Conservation (phyloP, 805 yeast genomes). For the Henningerozyma blattae region DNA sequence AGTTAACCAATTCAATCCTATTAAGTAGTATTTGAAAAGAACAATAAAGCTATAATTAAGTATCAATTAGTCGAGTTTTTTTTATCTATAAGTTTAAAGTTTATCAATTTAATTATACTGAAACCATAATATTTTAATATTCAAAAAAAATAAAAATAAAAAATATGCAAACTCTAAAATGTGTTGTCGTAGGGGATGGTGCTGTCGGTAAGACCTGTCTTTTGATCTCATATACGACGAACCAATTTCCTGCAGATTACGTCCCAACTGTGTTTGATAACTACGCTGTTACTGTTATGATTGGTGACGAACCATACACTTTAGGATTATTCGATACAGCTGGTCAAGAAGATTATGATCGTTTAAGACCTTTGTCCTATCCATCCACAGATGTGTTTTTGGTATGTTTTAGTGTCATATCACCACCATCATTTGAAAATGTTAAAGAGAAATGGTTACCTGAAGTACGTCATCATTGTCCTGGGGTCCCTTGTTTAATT, state of each 20-base stretch:
- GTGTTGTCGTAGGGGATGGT: conserved; percentile 99
- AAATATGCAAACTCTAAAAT: conserved; percentile 51
- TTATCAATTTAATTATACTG: background rate
- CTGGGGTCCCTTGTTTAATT: conserved; percentile 94
- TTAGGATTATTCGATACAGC: conserved; percentile 97
- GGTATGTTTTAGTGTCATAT: conserved; percentile 91
- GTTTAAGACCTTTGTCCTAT: conserved; percentile 90
- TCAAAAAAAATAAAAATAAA: conserved; percentile 1
- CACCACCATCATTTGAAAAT: conserved; percentile 95
- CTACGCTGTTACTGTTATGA: conserved; percentile 88
- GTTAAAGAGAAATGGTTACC: conserved; percentile 99
- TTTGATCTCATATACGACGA: conserved; percentile 89
- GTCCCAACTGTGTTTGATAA: conserved; percentile 98
- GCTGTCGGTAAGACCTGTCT: conserved; percentile 98
- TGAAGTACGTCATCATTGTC: conserved; percentile 94
- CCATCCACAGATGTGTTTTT: conserved; percentile 96
- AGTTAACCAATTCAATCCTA: no score
- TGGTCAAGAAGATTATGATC: conserved; percentile 98
- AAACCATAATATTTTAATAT: no score
- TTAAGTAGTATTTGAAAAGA: no score
- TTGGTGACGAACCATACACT: conserved; percentile 96
- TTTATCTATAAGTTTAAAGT: background rate
- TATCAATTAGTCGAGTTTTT: background rate
- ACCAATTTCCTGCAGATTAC: conserved; percentile 95
- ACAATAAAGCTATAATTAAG: background rate